These are phyloP conservation scores for Murraya koenigii DNA, from an alignment of 345 rosid species.

Conservation along the genomic window DNA sequence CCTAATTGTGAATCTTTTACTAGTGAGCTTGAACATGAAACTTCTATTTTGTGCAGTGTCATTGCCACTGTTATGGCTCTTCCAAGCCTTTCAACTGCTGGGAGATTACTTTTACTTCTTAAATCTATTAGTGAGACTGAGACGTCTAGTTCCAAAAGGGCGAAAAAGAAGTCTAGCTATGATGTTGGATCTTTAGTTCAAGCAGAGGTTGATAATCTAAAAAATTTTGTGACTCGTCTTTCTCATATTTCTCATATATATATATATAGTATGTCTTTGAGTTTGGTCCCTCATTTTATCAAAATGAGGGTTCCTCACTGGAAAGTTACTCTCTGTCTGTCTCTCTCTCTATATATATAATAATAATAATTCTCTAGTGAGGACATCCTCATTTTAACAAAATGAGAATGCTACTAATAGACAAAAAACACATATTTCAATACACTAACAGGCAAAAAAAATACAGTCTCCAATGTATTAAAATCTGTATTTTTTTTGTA, in stretches of 20 bases:
- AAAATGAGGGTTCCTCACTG: no score
- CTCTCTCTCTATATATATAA: no score
- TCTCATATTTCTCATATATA: background rate
- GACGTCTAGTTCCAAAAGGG: constrained; percentile 71
- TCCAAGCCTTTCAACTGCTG: constrained; percentile 56
- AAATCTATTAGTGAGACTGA: constrained; percentile 60
- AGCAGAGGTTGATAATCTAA: constrained; percentile 62
- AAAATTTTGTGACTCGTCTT: constrained; percentile 1
- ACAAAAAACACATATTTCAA: no score
- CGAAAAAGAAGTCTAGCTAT: constrained; percentile 70
- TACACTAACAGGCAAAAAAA: no score
- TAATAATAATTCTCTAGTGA: no score
- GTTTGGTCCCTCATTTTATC: no score
- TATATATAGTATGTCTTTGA: background rate
- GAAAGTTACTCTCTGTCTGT: no score
- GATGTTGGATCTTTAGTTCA: constrained; percentile 77
- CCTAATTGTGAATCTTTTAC: background rate
- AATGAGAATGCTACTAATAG: no score
- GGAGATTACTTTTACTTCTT: constrained; percentile 86
- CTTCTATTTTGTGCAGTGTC: constrained; percentile 50
- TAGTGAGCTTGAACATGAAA: constrained; percentile 7
- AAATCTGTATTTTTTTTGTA: no score
- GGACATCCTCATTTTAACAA: no score
- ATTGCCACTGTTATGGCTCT: constrained; percentile 67
- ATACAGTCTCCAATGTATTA: no score